These are phyloP conservation scores for Arbutus unedo DNA, from an alignment of 148 eudicot species.

Conservation along the genomic window DNA sequence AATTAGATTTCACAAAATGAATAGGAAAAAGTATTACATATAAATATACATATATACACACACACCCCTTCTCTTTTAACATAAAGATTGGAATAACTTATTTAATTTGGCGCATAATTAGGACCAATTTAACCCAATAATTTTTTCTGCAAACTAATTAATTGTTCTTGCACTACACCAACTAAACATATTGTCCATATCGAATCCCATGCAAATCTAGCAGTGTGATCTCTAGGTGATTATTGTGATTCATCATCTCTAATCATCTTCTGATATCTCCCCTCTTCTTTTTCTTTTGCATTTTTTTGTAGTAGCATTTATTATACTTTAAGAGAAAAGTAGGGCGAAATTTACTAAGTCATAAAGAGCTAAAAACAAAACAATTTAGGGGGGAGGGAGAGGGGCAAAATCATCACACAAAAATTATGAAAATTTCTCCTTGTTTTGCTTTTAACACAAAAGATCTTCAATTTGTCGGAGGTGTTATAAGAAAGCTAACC, in stretches of 20 bases:
- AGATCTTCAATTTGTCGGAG: constrained; percentile 14
- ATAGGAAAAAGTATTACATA: too few relatives aligned
- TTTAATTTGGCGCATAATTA: too few relatives aligned
- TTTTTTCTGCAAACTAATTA: neutral
- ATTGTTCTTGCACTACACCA: constrained; percentile 9
- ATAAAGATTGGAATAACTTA: too few relatives aligned
- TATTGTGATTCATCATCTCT: constrained; percentile 21
- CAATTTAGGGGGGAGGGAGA: neutral
- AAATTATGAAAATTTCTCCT: neutral
- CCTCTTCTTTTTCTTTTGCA: neutral
- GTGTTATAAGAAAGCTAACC: constrained; percentile 17
- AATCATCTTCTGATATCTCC: constrained; percentile 20
- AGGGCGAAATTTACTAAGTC: neutral
- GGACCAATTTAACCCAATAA: too few relatives aligned
- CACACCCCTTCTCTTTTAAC: too few relatives aligned
- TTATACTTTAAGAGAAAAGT: neutral
- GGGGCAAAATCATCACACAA: constrained; percentile 13
- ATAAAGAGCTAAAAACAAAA: constrained; percentile 16
- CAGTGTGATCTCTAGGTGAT: constrained; percentile 33
- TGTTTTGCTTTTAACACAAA: constrained; percentile 14
- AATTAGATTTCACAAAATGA: too few relatives aligned
- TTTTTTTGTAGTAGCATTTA: neutral
- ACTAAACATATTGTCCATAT: constrained; percentile 13
- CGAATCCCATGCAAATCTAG: constrained; percentile 19
- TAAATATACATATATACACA: too few relatives aligned